These are phyloP conservation scores for Diaporthe australafricana DNA, from an alignment of 2,329 filamentous ascomycete genomes.

Conservation along the genomic window DNA sequence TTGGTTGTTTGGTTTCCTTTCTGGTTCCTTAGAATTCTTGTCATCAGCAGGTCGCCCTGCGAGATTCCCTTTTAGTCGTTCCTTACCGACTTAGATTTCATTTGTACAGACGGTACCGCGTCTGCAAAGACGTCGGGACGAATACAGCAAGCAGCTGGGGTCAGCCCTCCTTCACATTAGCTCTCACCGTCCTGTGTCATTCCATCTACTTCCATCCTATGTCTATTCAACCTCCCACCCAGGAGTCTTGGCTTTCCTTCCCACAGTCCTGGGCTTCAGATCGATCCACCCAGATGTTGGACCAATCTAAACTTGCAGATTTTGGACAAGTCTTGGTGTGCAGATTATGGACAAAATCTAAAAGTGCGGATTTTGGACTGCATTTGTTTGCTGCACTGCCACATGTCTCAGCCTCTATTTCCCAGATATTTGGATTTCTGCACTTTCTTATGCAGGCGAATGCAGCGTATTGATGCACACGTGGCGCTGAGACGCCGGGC, in stretches of 20 bases:
- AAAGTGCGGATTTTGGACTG: neutral
- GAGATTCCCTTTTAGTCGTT: neutral
- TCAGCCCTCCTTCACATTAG: no score
- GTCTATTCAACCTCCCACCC: neutral
- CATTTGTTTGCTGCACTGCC: neutral
- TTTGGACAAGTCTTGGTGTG: no score
- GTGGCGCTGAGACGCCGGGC: neutral
- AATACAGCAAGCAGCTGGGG: neutral
- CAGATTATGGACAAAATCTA: no score
- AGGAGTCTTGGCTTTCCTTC: neutral
- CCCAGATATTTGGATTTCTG: neutral
- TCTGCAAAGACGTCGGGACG: neutral
- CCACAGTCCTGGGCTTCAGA: neutral
- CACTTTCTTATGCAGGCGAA: slow-evolving; percentile 20
- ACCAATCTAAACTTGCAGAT: no score
- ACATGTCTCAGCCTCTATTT: neutral
- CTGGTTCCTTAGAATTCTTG: neutral
- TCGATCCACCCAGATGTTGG: neutral
- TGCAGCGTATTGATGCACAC: no score
- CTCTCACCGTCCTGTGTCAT: neutral
- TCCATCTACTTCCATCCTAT: no score
- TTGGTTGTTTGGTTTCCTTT: neutral
- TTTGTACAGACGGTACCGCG: neutral
- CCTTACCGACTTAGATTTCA: slow-evolving; percentile 6
- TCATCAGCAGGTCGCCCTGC: slow-evolving; percentile 22